Evolutionary conservation across 108 stramenopile species (phyloP).

Genomic region (Pseudonitzschia delicatissima): DNA sequence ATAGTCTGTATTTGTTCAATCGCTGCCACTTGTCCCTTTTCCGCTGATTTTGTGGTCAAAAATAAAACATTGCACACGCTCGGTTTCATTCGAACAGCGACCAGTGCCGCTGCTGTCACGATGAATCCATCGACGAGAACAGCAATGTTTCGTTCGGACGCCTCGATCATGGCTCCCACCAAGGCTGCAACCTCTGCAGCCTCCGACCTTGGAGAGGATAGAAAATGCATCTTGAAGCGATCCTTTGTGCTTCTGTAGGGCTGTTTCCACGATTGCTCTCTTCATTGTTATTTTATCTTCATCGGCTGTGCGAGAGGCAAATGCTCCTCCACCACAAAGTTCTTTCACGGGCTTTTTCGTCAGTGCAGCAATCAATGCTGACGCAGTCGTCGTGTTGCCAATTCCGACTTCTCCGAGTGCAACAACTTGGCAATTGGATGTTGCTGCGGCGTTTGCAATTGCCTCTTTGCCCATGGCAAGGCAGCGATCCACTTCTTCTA

Average conservation of each 20-base stretch:
- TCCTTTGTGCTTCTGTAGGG: conserved; percentile 38
- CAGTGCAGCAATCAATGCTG: conserved; percentile 54
- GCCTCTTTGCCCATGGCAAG: conserved; percentile 40
- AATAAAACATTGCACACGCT: conserved; percentile 43
- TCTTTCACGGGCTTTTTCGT: conserved; percentile 33
- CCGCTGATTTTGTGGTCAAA: conserved; percentile 64
- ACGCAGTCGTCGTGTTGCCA: conserved; percentile 79
- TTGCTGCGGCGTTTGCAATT: conserved; percentile 24
- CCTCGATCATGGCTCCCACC: conserved; percentile 69
- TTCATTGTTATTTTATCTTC: conserved; percentile 49
- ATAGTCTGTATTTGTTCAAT: conserved; percentile 46
- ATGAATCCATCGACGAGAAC: conserved; percentile 83
- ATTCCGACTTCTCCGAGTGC: conserved; percentile 83
- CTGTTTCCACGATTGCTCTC: conserved; percentile 53
- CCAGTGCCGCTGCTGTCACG: conserved; percentile 66
- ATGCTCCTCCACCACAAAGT: conserved; percentile 65
- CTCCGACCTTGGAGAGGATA: conserved; percentile 55
- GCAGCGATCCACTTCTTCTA: conserved; percentile 44
- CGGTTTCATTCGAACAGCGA: conserved; percentile 56
- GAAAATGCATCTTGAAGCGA: conserved; percentile 1
- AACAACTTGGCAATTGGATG: conserved; percentile 29
- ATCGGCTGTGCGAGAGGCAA: conserved; percentile 46
- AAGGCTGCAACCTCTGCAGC: conserved; percentile 79
- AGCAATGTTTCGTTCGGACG: conserved; percentile 46
- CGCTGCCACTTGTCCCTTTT: conserved; percentile 56